A percentile compares a stretch with the other conserved stretches of the same genome.
These are phyloP conservation scores for Myrmaecium sp. DNA, from an alignment of 2,329 filamentous ascomycete species.

Conservation along the genomic window DNA sequence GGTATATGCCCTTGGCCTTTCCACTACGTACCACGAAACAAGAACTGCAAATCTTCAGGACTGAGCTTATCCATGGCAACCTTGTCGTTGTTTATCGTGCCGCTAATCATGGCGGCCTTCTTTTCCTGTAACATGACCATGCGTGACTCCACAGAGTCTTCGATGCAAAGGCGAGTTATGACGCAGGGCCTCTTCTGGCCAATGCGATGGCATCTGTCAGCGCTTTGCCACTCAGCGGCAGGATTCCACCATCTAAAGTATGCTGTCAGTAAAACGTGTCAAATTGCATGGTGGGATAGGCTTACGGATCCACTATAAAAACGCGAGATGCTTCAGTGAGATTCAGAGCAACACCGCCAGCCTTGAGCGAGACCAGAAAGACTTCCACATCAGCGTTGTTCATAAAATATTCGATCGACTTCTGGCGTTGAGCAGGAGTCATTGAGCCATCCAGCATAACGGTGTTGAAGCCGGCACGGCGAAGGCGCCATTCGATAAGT, in stretches of 20 bases:
- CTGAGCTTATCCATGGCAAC: conserved; percentile 81
- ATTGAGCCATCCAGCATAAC: conserved; percentile 98
- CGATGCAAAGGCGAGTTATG: conserved; percentile 87
- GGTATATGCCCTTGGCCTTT: neutral
- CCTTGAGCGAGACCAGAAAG: conserved; percentile 90
- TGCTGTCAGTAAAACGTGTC: conserved; percentile 12
- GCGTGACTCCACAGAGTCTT: conserved; percentile 89
- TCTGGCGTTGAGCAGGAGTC: conserved; percentile 84
- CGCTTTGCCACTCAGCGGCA: conserved; percentile 98
- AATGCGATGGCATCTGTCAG: conserved; percentile 73
- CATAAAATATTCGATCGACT: conserved; percentile 94
- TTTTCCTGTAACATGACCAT: conserved; percentile 97
- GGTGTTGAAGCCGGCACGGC: conserved; percentile 90
- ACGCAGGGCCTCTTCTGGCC: conserved; percentile 87
- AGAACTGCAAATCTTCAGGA: conserved; percentile 84
- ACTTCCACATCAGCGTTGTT: conserved; percentile 85
- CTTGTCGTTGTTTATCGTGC: conserved; percentile 88
- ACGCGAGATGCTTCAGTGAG: conserved; percentile 87
- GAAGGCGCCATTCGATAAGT: conserved; percentile 89
- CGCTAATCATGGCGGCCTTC: conserved; percentile 95
- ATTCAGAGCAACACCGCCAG: conserved; percentile 88
- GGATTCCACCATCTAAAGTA: conserved; percentile 83
- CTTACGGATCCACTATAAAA: conserved; percentile 90
- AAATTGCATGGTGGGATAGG: neutral
- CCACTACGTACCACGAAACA: conserved; percentile 59